Evolutionary conservation across 352 stramenopile genomes (phyloP).

Genomic region (Plasmopara viticola): DNA sequence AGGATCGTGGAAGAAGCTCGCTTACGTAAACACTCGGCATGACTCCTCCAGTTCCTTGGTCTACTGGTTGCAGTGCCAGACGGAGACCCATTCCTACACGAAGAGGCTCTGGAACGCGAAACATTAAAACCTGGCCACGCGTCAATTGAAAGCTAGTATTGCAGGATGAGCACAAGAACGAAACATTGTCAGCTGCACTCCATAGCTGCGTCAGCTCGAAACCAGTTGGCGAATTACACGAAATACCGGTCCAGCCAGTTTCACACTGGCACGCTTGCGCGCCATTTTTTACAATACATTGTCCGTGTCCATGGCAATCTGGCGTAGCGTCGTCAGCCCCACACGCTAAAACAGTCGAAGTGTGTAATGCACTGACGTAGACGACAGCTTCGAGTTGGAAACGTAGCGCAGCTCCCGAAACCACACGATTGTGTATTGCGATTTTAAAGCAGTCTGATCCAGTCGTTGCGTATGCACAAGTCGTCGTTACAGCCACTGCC

Average conservation of each 20-base stretch:
- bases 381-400: conserved; percentile 41
- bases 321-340: conserved; percentile 23
- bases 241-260: conserved; percentile 53
- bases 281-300: conserved; percentile 32
- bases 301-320: conserved; percentile 33
- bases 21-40: conserved; percentile 64
- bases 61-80: conserved; percentile 18
- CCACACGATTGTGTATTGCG: conserved; percentile 54
- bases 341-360: conserved; percentile 5
- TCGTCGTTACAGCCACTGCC: conserved; percentile 32
- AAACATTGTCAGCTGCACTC: conserved; percentile 42
- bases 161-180: conserved; percentile 51
- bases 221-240: conserved; percentile 47
- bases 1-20: conserved; percentile 53
- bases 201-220: conserved; percentile 59
- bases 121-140: conserved; percentile 50
- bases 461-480: conserved; percentile 31
- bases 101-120: conserved; percentile 59
- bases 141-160: conserved; percentile 33
- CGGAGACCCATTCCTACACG: conserved; percentile 40
- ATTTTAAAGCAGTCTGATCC: conserved; percentile 65
- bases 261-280: conserved; percentile 42
- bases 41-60: conserved; percentile 6
- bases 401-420: conserved; percentile 38
- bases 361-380: conserved; percentile 15